Percentiles rank a stretch among this genome's conserved stretches.
Evolutionary conservation across 129 eudicot genomes (phyloP).

Genomic region (Tagetes erecta): DNA sequence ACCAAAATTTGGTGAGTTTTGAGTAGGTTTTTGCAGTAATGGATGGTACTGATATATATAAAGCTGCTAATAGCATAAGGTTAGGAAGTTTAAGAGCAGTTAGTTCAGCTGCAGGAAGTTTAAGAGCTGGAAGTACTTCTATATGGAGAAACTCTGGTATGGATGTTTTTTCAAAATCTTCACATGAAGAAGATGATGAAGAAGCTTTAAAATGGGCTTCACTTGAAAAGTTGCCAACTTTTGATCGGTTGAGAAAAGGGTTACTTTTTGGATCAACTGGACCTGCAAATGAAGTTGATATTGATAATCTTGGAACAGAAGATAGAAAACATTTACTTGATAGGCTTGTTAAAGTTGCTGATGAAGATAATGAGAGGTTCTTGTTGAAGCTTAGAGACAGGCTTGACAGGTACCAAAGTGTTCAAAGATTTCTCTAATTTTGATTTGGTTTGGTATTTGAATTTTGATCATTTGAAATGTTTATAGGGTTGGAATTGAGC

Average conservation of each 20-base stretch:
- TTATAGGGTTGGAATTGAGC: conserved; percentile 72
- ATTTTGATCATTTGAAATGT: conserved; percentile 8
- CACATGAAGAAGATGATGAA: conserved; percentile 74
- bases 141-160: conserved; percentile 54
- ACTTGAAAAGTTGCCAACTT: conserved; percentile 83
- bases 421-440: too few relatives aligned
- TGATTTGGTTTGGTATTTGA: not conserved
- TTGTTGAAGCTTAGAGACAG: conserved; percentile 64
- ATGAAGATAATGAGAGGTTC: conserved; percentile 83
- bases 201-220: conserved; percentile 95
- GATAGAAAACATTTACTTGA: conserved; percentile 59
- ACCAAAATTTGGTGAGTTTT: not conserved
- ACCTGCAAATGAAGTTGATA: conserved; percentile 52
- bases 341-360: conserved; percentile 64
- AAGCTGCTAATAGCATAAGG: conserved; percentile 37
- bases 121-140: conserved; percentile 36
- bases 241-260: conserved; percentile 70
- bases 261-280: conserved; percentile 64
- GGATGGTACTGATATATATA: conserved; percentile 46
- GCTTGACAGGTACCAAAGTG: conserved; percentile 51
- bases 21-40: conserved; percentile 3
- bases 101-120: conserved; percentile 10
- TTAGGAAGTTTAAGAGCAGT: conserved; percentile 41
- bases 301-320: conserved; percentile 54
- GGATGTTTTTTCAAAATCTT: conserved; percentile 58